phyloP scores from a whole-genome alignment of 257 asterid species.

The Coffea eugenioides region DNA sequence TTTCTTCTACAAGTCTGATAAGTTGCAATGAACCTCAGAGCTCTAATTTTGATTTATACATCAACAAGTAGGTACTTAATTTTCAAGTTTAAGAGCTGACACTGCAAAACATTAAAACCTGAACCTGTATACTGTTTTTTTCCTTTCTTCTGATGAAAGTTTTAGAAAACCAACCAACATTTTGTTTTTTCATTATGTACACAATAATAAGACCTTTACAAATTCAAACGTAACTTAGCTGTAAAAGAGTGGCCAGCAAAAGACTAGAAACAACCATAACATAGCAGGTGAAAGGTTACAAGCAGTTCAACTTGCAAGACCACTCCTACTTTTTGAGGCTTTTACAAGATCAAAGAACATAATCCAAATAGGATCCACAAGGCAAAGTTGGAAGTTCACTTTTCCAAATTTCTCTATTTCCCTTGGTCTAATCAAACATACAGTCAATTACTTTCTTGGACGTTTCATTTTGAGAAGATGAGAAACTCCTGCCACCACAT shows the following conservation, averaged over 20 bases:
- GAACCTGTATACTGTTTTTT: no score
- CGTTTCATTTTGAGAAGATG: conserved; percentile 69
- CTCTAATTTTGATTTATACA: no score
- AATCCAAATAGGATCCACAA: background rate
- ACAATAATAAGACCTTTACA: background rate
- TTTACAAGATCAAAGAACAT: background rate
- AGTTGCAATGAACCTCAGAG: no score
- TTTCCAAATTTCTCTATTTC: background rate
- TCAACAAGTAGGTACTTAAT: no score
- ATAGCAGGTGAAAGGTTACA: background rate
- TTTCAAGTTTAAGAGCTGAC: no score
- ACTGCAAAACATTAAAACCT: no score
- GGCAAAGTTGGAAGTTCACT: background rate
- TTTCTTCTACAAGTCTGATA: no score
- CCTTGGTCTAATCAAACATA: background rate
- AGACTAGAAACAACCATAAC: background rate
- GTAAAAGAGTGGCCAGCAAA: background rate
- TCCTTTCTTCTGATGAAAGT: no score
- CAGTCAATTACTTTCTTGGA: conserved; percentile 12
- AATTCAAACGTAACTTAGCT: background rate
- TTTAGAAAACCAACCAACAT: no score
- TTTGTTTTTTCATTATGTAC: background rate
- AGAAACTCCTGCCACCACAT: conserved; percentile 76
- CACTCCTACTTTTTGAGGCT: background rate
- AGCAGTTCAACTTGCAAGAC: background rate